Percentiles rank a stretch among this genome's conserved stretches.
Conservation (phyloP, 257 asterid species). For the Osmanthus fragrans region DNA sequence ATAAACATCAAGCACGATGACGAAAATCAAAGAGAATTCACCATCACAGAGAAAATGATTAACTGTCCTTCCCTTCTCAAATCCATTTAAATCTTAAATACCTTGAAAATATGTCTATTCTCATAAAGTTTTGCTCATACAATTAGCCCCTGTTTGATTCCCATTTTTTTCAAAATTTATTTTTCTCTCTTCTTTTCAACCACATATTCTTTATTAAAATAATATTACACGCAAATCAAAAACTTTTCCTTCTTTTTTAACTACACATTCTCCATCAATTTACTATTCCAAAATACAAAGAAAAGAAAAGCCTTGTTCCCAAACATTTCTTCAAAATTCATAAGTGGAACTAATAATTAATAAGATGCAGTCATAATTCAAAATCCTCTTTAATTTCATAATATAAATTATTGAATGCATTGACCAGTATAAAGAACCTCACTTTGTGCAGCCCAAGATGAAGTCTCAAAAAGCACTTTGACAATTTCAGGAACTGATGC, state of each 20-base stretch:
- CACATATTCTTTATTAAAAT: no score
- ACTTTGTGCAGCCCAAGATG: slow-evolving; percentile 83
- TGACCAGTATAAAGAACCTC: slow-evolving; percentile 15
- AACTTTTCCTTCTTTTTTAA: no score
- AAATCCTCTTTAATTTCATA: not conserved
- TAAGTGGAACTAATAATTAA: not conserved
- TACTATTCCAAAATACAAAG: not conserved
- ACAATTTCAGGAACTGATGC: slow-evolving; percentile 83
- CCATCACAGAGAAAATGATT: not conserved
- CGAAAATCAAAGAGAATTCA: not conserved
- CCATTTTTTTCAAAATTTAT: no score
- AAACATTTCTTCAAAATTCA: not conserved
- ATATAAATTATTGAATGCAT: not conserved
- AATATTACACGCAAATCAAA: no score
- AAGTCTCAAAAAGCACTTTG: slow-evolving; percentile 89
- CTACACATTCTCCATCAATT: no score
- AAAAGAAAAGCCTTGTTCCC: not conserved
- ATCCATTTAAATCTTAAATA: not conserved
- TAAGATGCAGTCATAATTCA: not conserved
- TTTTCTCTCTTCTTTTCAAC: no score
- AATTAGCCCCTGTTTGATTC: no score
- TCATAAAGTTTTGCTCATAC: no score
- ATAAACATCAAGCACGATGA: not conserved
- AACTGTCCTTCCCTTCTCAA: not conserved
- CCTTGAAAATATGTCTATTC: not conserved